Percentiles rank a stretch among this genome's conserved stretches.
Conservation (phyloP, 257 asterid genomes). For the Ilex asprella region DNA sequence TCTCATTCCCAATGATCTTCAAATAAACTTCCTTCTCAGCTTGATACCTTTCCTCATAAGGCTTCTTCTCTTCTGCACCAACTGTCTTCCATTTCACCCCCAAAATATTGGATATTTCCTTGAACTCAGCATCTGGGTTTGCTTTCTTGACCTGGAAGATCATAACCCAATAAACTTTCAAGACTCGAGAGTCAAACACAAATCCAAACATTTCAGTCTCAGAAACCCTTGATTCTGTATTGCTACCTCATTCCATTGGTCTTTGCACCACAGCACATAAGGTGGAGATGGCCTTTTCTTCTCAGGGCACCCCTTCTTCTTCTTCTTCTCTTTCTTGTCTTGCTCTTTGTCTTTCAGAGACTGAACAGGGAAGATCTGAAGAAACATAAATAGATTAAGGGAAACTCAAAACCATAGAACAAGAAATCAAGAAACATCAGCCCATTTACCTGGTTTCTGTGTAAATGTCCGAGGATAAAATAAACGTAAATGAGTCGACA, state of each 20-base stretch:
- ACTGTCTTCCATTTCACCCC: constrained; percentile 75
- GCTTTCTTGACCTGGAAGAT: constrained; percentile 57
- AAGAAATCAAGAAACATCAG: background rate
- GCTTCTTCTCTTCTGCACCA: constrained; percentile 74
- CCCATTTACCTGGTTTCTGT: too few species aligned
- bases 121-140: constrained; percentile 70
- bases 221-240: background rate
- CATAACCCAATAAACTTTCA: background rate
- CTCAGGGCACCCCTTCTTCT: constrained; percentile 29
- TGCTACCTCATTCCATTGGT: constrained; percentile 80
- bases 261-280: constrained; percentile 79
- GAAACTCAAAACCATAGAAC: background rate
- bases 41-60: constrained; percentile 77
- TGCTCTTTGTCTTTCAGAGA: constrained; percentile 39
- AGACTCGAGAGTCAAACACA: background rate
- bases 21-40: constrained; percentile 70
- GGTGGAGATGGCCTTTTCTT: constrained; percentile 76
- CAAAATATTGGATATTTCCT: constrained; percentile 55
- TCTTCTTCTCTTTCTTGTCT: constrained; percentile 71
- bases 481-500: too few species aligned
- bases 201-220: background rate
- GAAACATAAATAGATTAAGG: background rate
- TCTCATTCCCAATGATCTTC: constrained; percentile 61
- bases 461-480: too few species aligned
- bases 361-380: constrained; percentile 53